phyloP scores from a whole-genome alignment of 306 rosid genomes.

The Rosa multiflora region DNA sequence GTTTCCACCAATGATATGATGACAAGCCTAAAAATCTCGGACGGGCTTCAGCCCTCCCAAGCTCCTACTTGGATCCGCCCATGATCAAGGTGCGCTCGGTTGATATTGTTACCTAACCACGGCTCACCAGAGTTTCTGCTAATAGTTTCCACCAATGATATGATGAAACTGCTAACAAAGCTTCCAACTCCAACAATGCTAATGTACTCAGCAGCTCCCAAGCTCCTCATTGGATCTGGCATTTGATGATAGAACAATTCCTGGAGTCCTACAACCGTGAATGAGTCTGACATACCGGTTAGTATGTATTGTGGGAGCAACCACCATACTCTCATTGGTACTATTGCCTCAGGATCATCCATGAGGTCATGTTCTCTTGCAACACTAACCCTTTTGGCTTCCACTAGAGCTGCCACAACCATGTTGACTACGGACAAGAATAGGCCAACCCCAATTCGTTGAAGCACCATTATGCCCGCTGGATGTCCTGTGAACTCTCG shows the following conservation, averaged over 20 bases:
- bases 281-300: constrained; percentile 48
- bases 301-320: constrained; percentile 66
- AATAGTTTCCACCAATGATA: constrained; percentile 31
- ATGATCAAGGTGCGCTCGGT: constrained; percentile 65
- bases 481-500: constrained; percentile 43
- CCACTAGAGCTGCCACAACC: constrained; percentile 56
- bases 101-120: constrained; percentile 61
- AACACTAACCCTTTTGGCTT: constrained; percentile 47
- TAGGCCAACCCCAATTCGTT: constrained; percentile 64
- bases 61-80: no score
- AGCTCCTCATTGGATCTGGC: constrained; percentile 58
- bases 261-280: constrained; percentile 58
- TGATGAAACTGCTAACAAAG: constrained; percentile 43
- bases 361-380: constrained; percentile 40
- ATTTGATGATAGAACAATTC: constrained; percentile 68
- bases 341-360: constrained; percentile 39
- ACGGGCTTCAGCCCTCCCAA: no score
- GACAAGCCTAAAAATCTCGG: no score
- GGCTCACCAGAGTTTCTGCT: constrained; percentile 28
- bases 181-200: constrained; percentile 58
- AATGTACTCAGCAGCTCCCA: constrained; percentile 71
- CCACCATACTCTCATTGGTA: constrained; percentile 80
- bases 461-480: constrained; percentile 61
- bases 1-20: constrained; percentile 39
- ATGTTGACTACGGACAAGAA: constrained; percentile 53